Evolutionary conservation across 2,329 filamentous ascomycete species (phyloP).

Genomic region (Rhexocercosporidium sp.): DNA sequence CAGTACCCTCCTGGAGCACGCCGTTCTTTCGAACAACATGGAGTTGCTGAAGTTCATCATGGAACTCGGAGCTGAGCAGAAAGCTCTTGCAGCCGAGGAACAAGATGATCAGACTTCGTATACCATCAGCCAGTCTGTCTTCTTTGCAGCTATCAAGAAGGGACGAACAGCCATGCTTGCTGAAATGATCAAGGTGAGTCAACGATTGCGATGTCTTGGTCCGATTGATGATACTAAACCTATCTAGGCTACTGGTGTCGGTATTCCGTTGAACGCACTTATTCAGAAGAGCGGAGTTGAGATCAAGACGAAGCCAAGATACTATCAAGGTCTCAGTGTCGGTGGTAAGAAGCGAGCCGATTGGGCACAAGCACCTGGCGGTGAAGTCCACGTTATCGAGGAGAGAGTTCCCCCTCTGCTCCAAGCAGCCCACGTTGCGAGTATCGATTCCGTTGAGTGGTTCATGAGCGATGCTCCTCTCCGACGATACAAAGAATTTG

Average conservation of each 20-base stretch:
- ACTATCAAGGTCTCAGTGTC: slow-evolving; percentile 79
- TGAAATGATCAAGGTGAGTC: slow-evolving; percentile 61
- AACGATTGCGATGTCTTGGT: neutral
- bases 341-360: slow-evolving; percentile 76
- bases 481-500: slow-evolving; percentile 72
- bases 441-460: slow-evolving; percentile 75
- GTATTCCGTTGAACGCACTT: slow-evolving; percentile 70
- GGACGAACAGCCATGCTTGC: slow-evolving; percentile 63
- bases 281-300: slow-evolving; percentile 69
- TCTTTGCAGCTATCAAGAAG: slow-evolving; percentile 50
- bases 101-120: slow-evolving; percentile 37
- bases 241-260: slow-evolving; percentile 60
- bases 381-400: slow-evolving; percentile 49
- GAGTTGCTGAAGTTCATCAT: slow-evolving; percentile 40
- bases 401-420: slow-evolving; percentile 63
- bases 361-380: slow-evolving; percentile 73
- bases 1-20: slow-evolving; percentile 24
- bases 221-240: neutral
- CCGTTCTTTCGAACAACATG: slow-evolving; percentile 34
- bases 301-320: slow-evolving; percentile 67
- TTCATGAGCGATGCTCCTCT: slow-evolving; percentile 74
- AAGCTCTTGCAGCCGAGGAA: slow-evolving; percentile 34
- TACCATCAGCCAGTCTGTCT: slow-evolving; percentile 43
- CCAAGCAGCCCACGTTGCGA: slow-evolving; percentile 60
- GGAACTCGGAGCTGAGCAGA: slow-evolving; percentile 34